A percentile compares a stretch with the other conserved stretches of the same genome.
phyloP scores from a whole-genome alignment of 495 filamentous ascomycete species.

The Neurospora sp. region DNA sequence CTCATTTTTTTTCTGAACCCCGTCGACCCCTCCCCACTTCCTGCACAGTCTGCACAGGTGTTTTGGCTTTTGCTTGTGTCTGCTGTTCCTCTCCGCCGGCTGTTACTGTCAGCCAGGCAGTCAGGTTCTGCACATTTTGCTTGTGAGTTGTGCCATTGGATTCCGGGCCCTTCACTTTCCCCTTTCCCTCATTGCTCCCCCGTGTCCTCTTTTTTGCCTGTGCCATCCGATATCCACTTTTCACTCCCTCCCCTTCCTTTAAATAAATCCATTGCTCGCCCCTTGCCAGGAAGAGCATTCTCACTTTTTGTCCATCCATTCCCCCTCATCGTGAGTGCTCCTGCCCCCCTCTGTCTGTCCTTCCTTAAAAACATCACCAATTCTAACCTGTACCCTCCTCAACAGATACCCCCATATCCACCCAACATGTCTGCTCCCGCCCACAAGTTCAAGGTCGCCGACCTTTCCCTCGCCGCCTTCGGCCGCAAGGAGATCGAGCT shows the following conservation, averaged over 20 bases:
- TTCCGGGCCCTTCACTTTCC: background rate
- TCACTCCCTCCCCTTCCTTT: background rate
- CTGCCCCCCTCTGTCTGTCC: background rate
- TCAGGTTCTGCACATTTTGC: background rate
- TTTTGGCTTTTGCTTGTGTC: background rate
- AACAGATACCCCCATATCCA: slow-evolving; percentile 3
- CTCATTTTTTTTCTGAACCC: background rate
- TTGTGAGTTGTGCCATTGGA: background rate
- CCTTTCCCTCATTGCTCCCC: background rate
- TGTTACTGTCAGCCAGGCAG: background rate
- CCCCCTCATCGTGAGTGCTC: background rate
- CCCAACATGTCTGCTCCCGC: slow-evolving; percentile 65
- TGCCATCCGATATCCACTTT: background rate
- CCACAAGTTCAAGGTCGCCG: slow-evolving; percentile 93
- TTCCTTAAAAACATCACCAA: background rate
- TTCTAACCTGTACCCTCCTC: background rate
- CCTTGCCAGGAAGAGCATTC: background rate
- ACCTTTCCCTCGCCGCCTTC: slow-evolving; percentile 95
- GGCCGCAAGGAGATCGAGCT: slow-evolving; percentile 98
- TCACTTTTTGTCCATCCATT: background rate
- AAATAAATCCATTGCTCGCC: background rate
- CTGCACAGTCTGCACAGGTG: background rate
- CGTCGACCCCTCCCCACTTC: background rate
- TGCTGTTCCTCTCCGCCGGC: background rate
- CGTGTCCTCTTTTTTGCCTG: background rate